These are phyloP conservation scores for Trichosporon sp. DNA, from an alignment of 1,284 basidiomycete genomes.

Conservation along the genomic window DNA sequence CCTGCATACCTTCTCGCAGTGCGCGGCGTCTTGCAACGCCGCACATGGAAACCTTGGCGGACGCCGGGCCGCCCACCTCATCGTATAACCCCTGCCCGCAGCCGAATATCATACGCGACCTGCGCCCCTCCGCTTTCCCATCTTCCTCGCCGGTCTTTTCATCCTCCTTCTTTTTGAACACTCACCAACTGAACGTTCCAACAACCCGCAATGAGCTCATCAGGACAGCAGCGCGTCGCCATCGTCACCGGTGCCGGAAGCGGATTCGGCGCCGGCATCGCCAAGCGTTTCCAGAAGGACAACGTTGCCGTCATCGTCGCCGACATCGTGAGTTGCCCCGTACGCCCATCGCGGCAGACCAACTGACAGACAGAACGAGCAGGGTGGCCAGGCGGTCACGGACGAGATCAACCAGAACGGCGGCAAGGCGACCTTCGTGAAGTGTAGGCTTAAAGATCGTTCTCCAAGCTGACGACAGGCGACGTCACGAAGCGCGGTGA, in stretches of 20 bases:
- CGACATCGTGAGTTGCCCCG: slow-evolving; percentile 25
- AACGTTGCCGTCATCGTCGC: slow-evolving; percentile 27
- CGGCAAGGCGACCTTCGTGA: slow-evolving; percentile 29
- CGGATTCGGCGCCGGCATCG: slow-evolving; percentile 32
- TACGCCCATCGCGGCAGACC: neutral
- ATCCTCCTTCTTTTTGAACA: neutral
- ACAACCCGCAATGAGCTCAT: neutral
- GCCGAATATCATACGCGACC: neutral
- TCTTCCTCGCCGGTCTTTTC: neutral
- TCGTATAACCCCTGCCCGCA: neutral
- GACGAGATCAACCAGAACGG: slow-evolving; percentile 27
- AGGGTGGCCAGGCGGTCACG: slow-evolving; percentile 22
- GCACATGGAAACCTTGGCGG: neutral
- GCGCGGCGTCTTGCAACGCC: neutral
- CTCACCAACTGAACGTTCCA: neutral
- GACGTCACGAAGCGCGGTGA: slow-evolving; percentile 27
- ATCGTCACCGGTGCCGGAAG: slow-evolving; percentile 30
- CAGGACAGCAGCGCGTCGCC: slow-evolving; percentile 26
- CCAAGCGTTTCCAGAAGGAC: slow-evolving; percentile 25
- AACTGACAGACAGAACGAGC: slow-evolving; percentile 24
- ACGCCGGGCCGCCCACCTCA: neutral
- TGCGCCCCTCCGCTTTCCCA: neutral
- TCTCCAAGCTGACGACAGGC: slow-evolving; percentile 10
- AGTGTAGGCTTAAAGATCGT: slow-evolving; percentile 17
- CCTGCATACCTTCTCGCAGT: neutral